Evolutionary conservation across 768 basidiomycete genomes (phyloP), one percentile per base, ranked within the genome.

Genomic region (Tricholoma hemisulphureum): DNA sequence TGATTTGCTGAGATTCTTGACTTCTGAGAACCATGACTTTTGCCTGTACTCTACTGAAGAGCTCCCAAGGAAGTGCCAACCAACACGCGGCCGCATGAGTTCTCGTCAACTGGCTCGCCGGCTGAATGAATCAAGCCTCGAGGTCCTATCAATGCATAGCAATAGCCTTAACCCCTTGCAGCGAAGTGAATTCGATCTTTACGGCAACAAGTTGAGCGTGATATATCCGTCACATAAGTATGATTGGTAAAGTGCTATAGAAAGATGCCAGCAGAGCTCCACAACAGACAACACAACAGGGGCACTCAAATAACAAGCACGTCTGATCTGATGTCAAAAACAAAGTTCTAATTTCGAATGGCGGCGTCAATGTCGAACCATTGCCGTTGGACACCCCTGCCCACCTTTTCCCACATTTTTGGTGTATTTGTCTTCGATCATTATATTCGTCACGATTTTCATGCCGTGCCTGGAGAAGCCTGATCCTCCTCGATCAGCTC

Each of bases 351-450:
- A 24, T 31, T 35, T 45, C 37, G n/a, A n/a, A n/a, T 45, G 56
- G 56, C 52, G 59, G 56, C 35, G 56, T 56, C 49, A 39, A 24
- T 14, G n/a, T 41, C 53, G 26, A n/a, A 46, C 37, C 26, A 31
- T 24, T 23, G 41, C 56, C 58, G 58, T 37, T 8, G 20, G n/a
- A n/a, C 18, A 16, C 51, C 58, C 56, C 51, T 59, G 58, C 56
- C 48, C 18, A n/a, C 21, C n/a, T n/a, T 51, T 57, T 37, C 35
- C 51, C 35, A 51, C 50, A 51, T 23, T 53, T 59, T 63, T 63
- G 55, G 60, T n/a, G n/a, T 59, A 56, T 58, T 64, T 58, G 63
- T 66, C 69, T 67, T 74, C 72, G 72, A 74, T 74, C 72, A 69
- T 72, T 21, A 45, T 45, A 45, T 45, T 45, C 23, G 23, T 45